These are phyloP conservation scores for Beauveria caledonica DNA, from an alignment of 2,329 filamentous ascomycete genomes.

Conservation along the genomic window DNA sequence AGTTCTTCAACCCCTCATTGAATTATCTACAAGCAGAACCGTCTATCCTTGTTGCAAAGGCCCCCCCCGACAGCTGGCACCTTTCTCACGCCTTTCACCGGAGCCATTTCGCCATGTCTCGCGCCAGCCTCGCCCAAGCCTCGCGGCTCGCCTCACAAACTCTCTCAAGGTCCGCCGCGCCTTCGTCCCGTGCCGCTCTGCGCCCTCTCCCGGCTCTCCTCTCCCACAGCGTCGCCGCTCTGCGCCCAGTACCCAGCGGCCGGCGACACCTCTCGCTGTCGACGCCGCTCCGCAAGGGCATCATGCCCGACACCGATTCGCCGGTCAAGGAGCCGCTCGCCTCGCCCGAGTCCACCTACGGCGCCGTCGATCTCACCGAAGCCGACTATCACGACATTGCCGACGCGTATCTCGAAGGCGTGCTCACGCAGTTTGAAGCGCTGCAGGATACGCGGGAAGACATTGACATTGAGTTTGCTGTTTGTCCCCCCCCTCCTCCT, in stretches of 20 bases:
- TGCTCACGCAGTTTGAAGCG: slow-evolving; percentile 57
- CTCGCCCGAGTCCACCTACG: slow-evolving; percentile 30
- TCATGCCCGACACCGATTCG: slow-evolving; percentile 51
- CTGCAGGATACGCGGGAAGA: slow-evolving; percentile 65
- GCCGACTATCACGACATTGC: slow-evolving; percentile 69
- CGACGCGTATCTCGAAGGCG: slow-evolving; percentile 60
- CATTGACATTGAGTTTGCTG: slow-evolving; percentile 82
- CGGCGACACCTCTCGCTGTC: slow-evolving; percentile 24
- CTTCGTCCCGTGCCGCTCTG: slow-evolving; percentile 16
- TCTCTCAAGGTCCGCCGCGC: slow-evolving; percentile 20
- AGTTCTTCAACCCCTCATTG: not conserved
- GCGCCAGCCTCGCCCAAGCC: slow-evolving; percentile 27
- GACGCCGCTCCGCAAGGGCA: slow-evolving; percentile 33
- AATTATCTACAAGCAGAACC: not conserved
- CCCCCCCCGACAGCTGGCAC: not conserved
- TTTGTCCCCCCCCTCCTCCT: slow-evolving; percentile 36
- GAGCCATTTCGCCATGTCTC: slow-evolving; percentile 20
- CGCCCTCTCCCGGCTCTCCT: slow-evolving; percentile 7
- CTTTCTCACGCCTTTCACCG: not conserved
- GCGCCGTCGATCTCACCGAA: slow-evolving; percentile 56
- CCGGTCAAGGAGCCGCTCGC: slow-evolving; percentile 38
- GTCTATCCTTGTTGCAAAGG: not conserved
- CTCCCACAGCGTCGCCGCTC: not conserved
- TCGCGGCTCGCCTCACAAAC: slow-evolving; percentile 29
- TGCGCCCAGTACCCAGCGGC: not conserved